Percentiles rank a stretch among this genome's conserved stretches.
These are phyloP conservation scores for Dendrobium chrysotoxum DNA, from an alignment of 106 monocot species.

Conservation along the genomic window DNA sequence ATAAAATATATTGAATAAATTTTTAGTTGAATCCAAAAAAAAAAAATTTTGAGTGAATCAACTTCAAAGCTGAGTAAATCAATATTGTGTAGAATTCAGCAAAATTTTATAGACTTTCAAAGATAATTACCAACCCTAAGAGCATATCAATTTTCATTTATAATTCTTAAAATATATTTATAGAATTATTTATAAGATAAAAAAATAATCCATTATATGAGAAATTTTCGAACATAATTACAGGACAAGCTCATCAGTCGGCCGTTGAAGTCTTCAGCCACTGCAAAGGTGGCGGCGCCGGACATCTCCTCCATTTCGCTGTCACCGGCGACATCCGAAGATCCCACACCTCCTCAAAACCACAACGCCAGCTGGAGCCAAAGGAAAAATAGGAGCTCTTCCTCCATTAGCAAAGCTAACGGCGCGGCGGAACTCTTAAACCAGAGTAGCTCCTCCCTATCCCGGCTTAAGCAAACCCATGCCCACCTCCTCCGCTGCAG, in stretches of 20 bases:
- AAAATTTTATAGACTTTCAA: too few species aligned
- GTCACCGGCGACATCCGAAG: neutral
- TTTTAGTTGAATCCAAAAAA: too few species aligned
- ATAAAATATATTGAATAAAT: too few species aligned
- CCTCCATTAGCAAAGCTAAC: neutral
- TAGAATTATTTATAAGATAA: too few species aligned
- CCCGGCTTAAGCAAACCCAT: conserved; percentile 15
- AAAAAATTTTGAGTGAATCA: too few species aligned
- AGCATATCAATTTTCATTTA: too few species aligned
- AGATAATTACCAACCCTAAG: too few species aligned
- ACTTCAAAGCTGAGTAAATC: too few species aligned
- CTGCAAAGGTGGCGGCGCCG: neutral
- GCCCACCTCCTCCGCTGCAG: conserved; percentile 32
- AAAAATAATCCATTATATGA: too few species aligned
- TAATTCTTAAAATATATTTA: too few species aligned
- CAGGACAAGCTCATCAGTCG: neutral
- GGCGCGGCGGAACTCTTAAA: neutral
- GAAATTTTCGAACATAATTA: too few species aligned
- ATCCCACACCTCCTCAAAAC: neutral
- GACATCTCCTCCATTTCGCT: neutral
- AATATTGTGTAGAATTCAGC: too few species aligned
- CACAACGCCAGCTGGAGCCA: neutral
- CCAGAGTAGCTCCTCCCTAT: neutral
- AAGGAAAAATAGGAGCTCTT: neutral
- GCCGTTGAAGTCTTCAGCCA: neutral